Conservation (phyloP, 2,329 filamentous ascomycete species). For the Cordyceps tenuipes region DNA sequence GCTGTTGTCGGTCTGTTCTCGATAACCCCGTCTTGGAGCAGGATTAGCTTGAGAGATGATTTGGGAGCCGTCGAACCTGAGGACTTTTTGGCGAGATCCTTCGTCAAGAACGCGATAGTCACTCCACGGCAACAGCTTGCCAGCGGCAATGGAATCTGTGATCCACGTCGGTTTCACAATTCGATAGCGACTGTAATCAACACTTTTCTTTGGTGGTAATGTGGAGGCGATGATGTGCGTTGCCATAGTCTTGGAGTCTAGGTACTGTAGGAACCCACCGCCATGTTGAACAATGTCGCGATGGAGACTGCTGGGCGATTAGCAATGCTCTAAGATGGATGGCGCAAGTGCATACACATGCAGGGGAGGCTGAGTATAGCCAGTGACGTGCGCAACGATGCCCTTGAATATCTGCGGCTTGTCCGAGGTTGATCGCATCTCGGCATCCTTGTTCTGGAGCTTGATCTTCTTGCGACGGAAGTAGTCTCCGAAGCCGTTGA, state of each 20-base stretch:
- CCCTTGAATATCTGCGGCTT: constrained; percentile 85
- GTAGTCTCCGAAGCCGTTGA: constrained; percentile 86
- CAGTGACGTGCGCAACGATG: constrained; percentile 84
- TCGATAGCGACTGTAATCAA: constrained; percentile 80
- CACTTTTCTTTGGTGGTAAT: constrained; percentile 83
- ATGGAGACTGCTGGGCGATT: constrained; percentile 50
- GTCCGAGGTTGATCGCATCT: constrained; percentile 60
- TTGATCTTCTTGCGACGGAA: constrained; percentile 96
- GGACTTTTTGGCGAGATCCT: constrained; percentile 69
- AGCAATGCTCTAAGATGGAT: neutral
- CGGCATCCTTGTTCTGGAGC: constrained; percentile 84
- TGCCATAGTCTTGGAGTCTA: constrained; percentile 88
- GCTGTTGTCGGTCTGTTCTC: constrained; percentile 71
- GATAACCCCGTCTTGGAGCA: constrained; percentile 55
- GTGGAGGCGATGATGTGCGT: constrained; percentile 93
- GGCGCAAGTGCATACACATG: constrained; percentile 48
- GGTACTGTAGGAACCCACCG: constrained; percentile 89
- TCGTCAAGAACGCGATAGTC: constrained; percentile 79
- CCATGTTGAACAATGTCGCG: constrained; percentile 82
- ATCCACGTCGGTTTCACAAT: constrained; percentile 95
- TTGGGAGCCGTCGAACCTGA: constrained; percentile 53
- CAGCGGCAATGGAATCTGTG: constrained; percentile 76
- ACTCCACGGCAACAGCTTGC: constrained; percentile 77
- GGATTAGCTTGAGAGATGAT: constrained; percentile 59
- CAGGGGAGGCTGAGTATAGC: constrained; percentile 89